Conservation (phyloP, 2,329 filamentous ascomycete species). For the Periconia macrospinosa region DNA sequence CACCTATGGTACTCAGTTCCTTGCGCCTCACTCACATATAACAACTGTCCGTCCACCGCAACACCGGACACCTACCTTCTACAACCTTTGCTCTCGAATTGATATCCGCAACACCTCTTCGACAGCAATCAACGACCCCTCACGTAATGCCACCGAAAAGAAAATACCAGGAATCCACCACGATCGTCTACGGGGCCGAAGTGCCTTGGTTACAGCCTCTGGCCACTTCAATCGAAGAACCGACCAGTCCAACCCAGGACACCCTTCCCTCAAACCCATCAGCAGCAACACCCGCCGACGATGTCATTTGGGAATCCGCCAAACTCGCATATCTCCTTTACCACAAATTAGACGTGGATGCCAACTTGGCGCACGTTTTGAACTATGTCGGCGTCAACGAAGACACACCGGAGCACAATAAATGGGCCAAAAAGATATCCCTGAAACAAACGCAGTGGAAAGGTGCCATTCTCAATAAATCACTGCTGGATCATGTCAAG, state of each 20-base stretch:
- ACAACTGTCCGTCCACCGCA: neutral
- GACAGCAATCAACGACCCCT: neutral
- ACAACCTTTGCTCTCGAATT: neutral
- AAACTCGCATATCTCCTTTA: conserved; percentile 6
- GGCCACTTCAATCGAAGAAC: neutral
- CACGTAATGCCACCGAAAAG: neutral
- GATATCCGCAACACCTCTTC: neutral
- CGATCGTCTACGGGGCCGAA: conserved; percentile 1
- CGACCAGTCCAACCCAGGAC: neutral
- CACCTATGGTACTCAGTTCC: neutral
- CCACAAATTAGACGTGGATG: conserved; percentile 1
- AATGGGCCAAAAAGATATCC: neutral
- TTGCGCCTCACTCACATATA: neutral
- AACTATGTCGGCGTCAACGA: neutral
- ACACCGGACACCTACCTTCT: neutral
- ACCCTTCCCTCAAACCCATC: neutral
- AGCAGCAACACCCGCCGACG: neutral
- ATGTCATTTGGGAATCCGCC: conserved; percentile 1
- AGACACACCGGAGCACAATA: neutral
- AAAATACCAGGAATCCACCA: neutral
- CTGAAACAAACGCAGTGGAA: conserved; percentile 3
- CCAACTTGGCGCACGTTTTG: neutral
- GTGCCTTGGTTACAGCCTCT: conserved; percentile 1
- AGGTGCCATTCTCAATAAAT: conserved; percentile 3
- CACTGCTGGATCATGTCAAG: conserved; percentile 4